Conservation (phyloP, 75 land plant species). For the Larix kaempferi region DNA sequence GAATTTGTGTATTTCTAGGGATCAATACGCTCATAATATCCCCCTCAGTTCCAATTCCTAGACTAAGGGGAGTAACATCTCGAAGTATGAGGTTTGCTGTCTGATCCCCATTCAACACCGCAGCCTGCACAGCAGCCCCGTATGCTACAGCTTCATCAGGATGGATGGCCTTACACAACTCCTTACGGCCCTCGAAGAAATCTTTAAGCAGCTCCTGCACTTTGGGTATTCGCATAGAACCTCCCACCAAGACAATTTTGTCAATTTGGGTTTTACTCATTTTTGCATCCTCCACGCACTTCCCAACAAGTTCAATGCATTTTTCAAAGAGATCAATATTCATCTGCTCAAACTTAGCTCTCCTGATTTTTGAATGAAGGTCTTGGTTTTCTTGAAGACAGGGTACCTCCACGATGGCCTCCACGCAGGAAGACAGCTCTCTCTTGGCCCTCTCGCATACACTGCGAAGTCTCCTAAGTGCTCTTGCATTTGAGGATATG, state of each 20-base stretch:
- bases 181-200: constrained; percentile 18
- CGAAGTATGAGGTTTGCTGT: neutral
- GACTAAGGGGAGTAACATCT: constrained; percentile 32
- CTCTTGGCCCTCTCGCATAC: constrained; percentile 26
- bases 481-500: constrained; percentile 15
- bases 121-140: constrained; percentile 28
- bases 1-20: constrained; percentile 29
- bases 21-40: constrained; percentile 29
- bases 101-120: constrained; percentile 20
- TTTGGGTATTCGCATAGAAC: constrained; percentile 26
- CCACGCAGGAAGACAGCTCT: constrained; percentile 17
- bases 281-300: constrained; percentile 16
- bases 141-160: constrained; percentile 20
- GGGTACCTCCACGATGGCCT: constrained; percentile 21
- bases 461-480: constrained; percentile 15
- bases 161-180: constrained; percentile 14
- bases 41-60: constrained; percentile 21
- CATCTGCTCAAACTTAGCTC: constrained; percentile 26
- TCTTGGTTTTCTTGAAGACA: constrained; percentile 13
- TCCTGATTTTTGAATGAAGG: constrained; percentile 19
- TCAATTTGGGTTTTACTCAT: constrained; percentile 16
- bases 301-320: constrained; percentile 23
- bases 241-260: constrained; percentile 23
- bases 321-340: constrained; percentile 23
- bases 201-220: constrained; percentile 22